A percentile compares a stretch with the other conserved stretches of the same genome.
Evolutionary conservation across 257 asterid genomes (phyloP).

Genomic region (Ilex asprella): DNA sequence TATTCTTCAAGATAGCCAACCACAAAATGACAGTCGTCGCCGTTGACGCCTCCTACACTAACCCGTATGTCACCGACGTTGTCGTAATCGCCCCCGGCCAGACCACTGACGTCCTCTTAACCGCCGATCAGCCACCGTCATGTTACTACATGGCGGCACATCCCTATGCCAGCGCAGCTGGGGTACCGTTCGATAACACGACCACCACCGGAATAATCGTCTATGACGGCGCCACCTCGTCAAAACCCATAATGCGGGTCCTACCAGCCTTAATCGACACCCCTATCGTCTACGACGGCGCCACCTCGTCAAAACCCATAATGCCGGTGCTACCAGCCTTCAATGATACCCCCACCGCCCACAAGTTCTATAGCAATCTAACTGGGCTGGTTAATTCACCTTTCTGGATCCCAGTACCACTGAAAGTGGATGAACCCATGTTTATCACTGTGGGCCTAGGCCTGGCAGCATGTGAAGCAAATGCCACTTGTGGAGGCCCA

Average conservation of each 20-base stretch:
- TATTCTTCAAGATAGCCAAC: background rate
- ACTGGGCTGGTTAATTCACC: background rate
- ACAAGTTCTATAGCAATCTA: background rate
- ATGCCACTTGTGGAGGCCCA: slow-evolving; percentile 1
- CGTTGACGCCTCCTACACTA: background rate
- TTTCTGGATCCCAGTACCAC: background rate
- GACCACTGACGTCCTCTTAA: slow-evolving; percentile 2
- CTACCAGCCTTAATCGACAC: too few species aligned
- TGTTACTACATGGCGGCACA: slow-evolving; percentile 3
- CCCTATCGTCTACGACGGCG: background rate
- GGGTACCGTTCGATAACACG: background rate
- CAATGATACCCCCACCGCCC: background rate
- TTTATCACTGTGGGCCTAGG: slow-evolving; percentile 8
- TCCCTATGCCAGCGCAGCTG: background rate
- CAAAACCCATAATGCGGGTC: too few species aligned
- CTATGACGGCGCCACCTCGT: too few species aligned
- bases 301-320: background rate
- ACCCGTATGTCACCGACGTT: background rate
- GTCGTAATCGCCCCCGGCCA: slow-evolving; percentile 1
- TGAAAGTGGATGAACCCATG: slow-evolving; percentile 6
- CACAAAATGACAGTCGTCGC: slow-evolving; percentile 1
- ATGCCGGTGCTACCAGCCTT: slow-evolving; percentile 1
- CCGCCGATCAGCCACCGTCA: background rate
- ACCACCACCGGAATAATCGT: background rate
- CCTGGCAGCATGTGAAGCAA: background rate